A percentile compares a stretch with the other conserved stretches of the same genome.
Conservation (phyloP, 2,329 filamentous ascomycete species). For the Curvularia hawaiiensis region DNA sequence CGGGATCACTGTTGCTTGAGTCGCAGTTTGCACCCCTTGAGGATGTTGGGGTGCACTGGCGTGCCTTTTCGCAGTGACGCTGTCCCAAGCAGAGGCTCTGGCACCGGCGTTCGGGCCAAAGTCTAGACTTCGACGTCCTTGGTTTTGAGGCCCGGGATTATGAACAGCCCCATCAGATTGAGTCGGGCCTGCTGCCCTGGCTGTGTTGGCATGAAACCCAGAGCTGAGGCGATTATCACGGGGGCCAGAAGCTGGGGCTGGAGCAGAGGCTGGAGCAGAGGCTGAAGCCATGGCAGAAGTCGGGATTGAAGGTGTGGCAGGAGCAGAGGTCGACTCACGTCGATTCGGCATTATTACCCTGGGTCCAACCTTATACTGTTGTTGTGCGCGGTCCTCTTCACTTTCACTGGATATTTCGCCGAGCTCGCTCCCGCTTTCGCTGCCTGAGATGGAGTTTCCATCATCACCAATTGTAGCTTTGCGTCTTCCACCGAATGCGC, state of each 20-base stretch:
- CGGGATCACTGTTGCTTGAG: slow-evolving; percentile 27
- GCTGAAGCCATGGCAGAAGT: not conserved
- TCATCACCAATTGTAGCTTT: slow-evolving; percentile 41
- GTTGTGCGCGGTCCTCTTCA: slow-evolving; percentile 37
- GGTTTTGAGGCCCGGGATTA: slow-evolving; percentile 13
- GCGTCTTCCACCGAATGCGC: slow-evolving; percentile 30
- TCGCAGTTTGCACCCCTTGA: slow-evolving; percentile 16
- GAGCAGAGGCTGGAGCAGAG: not conserved
- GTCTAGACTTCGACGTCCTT: slow-evolving; percentile 27
- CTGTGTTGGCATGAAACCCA: slow-evolving; percentile 35
- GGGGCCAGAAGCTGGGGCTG: slow-evolving; percentile 3
- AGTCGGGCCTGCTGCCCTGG: slow-evolving; percentile 15
- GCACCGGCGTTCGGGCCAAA: slow-evolving; percentile 16
- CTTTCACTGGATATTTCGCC: slow-evolving; percentile 35
- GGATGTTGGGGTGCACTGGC: slow-evolving; percentile 37
- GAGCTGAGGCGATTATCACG: slow-evolving; percentile 28
- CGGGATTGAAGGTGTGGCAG: slow-evolving; percentile 4
- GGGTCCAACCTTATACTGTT: slow-evolving; percentile 45
- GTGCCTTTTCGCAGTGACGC: slow-evolving; percentile 29
- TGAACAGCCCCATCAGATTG: slow-evolving; percentile 17
- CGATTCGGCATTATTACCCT: slow-evolving; percentile 39
- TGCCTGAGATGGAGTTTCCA: slow-evolving; percentile 36
- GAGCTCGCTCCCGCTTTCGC: slow-evolving; percentile 34
- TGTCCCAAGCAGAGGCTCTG: slow-evolving; percentile 32
- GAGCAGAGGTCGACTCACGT: slow-evolving; percentile 25